Evolutionary conservation across 2,329 filamentous ascomycete genomes (phyloP), one percentile per base, ranked within the genome.

Genomic region (Pseudogymnoascus destructans): DNA sequence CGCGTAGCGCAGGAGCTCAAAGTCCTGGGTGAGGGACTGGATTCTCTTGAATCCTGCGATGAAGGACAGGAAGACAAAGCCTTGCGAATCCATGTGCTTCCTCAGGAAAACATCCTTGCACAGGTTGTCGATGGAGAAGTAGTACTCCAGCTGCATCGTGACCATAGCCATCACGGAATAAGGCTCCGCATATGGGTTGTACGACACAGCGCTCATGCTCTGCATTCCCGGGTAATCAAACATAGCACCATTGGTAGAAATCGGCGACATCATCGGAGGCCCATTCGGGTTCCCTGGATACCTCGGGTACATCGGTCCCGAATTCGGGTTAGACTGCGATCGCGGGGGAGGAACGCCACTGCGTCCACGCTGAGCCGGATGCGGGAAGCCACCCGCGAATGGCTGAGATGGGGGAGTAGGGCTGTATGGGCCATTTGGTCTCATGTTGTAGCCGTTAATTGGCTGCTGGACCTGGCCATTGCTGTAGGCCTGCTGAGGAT

Each of bases 121-220:
- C 55, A 97, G 78, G 69, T 98, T 98, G 67, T 96, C 88, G 25
- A 95, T 80, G 0, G 92, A 97, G 73, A 98, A 95, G 73, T 98
- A 98, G 75, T 96, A 98, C 67, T 95, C 89, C 35, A 90, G 79
- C 68, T 79, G 74, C 63, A 69, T 70, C 58, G 73, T 76, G 55
- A 81, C 69, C 65, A 70, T 67, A 10, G 62, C 61, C 35, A 69
- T 61, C n/a, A 70, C 65, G 33, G 77, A 76, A 61, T 73, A 77
- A n/a, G 78, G 77, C 59, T 84, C 79, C 61, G 80, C 72, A 57
- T 79, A 81, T 40, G 78, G 75, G 62, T 75, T 75, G 66, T 78
- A 85, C 6, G 81, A 77, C 57, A 80, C 70, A 25, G 81, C 77
- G 61, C 74, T 79, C 75, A 84, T 79, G 4, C 79, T 72, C 61